phyloP scores from a whole-genome alignment of 495 filamentous ascomycete genomes.

The Neurospora sp. region DNA sequence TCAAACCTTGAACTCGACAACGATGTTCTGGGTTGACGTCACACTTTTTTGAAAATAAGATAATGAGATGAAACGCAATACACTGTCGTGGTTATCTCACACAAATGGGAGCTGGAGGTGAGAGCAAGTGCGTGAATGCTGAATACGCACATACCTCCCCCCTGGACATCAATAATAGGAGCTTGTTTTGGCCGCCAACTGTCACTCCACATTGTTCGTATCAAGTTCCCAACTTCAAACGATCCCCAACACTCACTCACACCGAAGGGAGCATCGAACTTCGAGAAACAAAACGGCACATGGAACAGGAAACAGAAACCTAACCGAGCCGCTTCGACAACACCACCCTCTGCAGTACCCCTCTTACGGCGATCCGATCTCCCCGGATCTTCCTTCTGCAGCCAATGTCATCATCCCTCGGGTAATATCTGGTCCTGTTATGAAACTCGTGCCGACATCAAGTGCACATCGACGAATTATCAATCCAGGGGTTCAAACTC shows the following conservation, averaged over 20 bases:
- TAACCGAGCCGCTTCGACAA: neutral
- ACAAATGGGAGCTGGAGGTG: neutral
- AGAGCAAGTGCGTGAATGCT: neutral
- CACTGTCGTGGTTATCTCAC: neutral
- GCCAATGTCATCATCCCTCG: neutral
- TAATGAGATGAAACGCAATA: neutral
- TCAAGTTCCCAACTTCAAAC: neutral
- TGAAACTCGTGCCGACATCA: neutral
- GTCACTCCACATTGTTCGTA: neutral
- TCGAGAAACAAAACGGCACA: neutral
- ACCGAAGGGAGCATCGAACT: neutral
- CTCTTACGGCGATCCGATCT: neutral
- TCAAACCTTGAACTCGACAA: neutral
- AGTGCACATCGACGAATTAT: neutral
- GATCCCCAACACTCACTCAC: neutral
- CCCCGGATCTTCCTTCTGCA: neutral
- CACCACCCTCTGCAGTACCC: neutral
- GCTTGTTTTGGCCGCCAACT: neutral
- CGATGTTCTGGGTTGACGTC: neutral
- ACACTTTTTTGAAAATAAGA: neutral
- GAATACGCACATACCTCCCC: neutral
- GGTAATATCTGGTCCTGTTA: neutral
- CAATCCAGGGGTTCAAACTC: neutral
- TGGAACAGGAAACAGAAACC: neutral
- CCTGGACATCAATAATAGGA: neutral